Percentiles rank a stretch among this genome's conserved stretches.
These are phyloP conservation scores for Amanita pseudoporphyria DNA, from an alignment of 768 basidiomycete genomes.

Conservation along the genomic window DNA sequence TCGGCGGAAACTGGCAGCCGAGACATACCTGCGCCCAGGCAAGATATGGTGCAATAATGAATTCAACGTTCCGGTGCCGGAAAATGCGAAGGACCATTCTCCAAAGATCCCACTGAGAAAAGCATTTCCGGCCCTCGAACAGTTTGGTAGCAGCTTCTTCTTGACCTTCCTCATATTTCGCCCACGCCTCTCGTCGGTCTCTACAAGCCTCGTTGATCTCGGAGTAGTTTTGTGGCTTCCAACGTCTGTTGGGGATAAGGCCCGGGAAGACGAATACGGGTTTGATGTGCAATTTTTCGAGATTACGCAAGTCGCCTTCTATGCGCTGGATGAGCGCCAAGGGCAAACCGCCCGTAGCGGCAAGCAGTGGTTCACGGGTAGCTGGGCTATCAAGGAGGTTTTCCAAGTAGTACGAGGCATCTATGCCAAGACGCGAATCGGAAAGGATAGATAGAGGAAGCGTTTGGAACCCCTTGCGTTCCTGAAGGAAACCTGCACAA, in stretches of 20 bases:
- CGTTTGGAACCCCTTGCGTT: slow-evolving; percentile 83
- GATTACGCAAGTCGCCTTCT: slow-evolving; percentile 81
- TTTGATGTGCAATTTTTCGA: slow-evolving; percentile 90
- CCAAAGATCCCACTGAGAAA: slow-evolving; percentile 90
- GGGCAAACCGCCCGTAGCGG: slow-evolving; percentile 92
- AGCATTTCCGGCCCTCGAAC: slow-evolving; percentile 66
- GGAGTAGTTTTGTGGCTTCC: slow-evolving; percentile 49
- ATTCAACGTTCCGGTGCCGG: slow-evolving; percentile 91
- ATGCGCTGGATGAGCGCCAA: slow-evolving; percentile 81
- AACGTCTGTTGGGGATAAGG: slow-evolving; percentile 65
- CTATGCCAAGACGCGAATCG: slow-evolving; percentile 93
- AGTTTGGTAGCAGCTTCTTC: slow-evolving; percentile 82
- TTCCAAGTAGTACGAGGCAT: slow-evolving; percentile 86
- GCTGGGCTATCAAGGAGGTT: slow-evolving; percentile 65
- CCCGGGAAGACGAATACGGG: slow-evolving; percentile 99
- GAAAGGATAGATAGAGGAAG: slow-evolving; percentile 73
- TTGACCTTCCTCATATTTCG: slow-evolving; percentile 85
- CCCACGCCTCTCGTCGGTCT: slow-evolving; percentile 82
- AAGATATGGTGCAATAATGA: slow-evolving; percentile 90
- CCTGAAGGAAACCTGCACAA: slow-evolving; percentile 64
- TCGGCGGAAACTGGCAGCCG: slow-evolving; percentile 8
- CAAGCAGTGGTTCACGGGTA: slow-evolving; percentile 83
- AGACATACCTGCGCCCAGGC: slow-evolving; percentile 88
- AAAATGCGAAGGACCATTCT: slow-evolving; percentile 87
- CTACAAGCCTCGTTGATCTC: slow-evolving; percentile 62